Percentiles rank a stretch among this genome's conserved stretches.
Evolutionary conservation across 352 stramenopile species (phyloP).

Genomic region (Globisporangium cylindrosporum): DNA sequence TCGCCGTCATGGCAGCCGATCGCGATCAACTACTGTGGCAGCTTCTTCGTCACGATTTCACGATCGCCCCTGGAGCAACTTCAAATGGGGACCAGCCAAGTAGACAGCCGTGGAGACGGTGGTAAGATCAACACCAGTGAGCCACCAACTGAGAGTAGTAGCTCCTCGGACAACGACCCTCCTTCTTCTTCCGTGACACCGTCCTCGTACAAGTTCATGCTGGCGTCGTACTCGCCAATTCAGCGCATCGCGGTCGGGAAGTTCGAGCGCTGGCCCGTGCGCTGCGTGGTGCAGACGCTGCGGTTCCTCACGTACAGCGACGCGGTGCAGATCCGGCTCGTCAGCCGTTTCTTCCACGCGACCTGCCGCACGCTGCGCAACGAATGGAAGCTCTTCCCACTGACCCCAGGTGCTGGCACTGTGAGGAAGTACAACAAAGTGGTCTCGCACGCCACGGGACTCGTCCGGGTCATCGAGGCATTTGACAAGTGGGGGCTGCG

Average conservation of each 20-base stretch:
- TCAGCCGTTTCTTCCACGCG: slow-evolving; percentile 36
- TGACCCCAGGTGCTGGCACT: slow-evolving; percentile 28
- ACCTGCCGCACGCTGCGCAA: slow-evolving; percentile 40
- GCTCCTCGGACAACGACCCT: too few relatives aligned
- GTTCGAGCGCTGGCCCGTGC: slow-evolving; percentile 26
- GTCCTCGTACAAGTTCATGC: background rate
- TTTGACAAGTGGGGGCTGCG: slow-evolving; percentile 62
- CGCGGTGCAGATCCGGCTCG: slow-evolving; percentile 37
- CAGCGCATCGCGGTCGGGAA: slow-evolving; percentile 25
- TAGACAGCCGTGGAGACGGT: too few relatives aligned
- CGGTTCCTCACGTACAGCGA: slow-evolving; percentile 51
- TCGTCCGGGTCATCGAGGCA: slow-evolving; percentile 40
- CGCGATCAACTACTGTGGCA: slow-evolving; percentile 23
- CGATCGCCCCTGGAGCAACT: background rate
- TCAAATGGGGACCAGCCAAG: background rate
- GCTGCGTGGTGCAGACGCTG: slow-evolving; percentile 23
- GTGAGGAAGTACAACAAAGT: slow-evolving; percentile 36
- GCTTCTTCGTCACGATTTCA: slow-evolving; percentile 17
- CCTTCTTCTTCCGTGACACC: too few relatives aligned
- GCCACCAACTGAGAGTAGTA: background rate
- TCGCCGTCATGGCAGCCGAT: slow-evolving; percentile 10
- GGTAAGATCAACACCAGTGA: background rate
- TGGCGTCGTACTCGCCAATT: slow-evolving; percentile 27
- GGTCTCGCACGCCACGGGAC: slow-evolving; percentile 35
- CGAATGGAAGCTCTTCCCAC: slow-evolving; percentile 47